Base-by-base conservation (phyloP, 371 early-diverging fungal genomes). In the Actinomortierella wolfii region DNA sequence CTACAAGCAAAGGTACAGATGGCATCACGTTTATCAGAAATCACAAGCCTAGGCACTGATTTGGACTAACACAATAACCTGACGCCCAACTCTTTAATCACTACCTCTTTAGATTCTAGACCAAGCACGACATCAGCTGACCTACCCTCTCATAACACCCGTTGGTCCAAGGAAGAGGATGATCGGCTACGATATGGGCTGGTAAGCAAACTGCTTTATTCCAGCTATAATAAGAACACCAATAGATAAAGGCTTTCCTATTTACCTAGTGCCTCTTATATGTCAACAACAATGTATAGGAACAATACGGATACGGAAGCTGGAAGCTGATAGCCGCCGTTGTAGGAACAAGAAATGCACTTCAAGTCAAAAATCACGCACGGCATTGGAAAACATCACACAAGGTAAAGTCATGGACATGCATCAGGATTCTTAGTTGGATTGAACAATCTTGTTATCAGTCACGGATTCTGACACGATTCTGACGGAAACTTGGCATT, bases 321-420 rank as follows among this genome's bases (percentile, higher is more conserved):
- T 90, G 91, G 91, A 85, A 83, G 51, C 58, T 59, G 3, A 83
- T 90, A 34, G 76, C 87, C 5, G 74, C 78, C 9, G 63, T 78
- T 24, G 77, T 90, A 20, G 73, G 76, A 18, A 86, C 87, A 17
- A 67, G 89, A 24, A 88, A 83, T 42, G 68, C 87, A 5, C 55
- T 86, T 6, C 91, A 91, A 67, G 86, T 88, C 57, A 89, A 88
- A 59, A 87, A 87, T 29, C 88, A 85, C 57, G 88, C 87, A 21
- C 77, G 88, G 39, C 88, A 91, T 67, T 68, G 87, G 53, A 57
- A 76, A 5, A 60, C 78, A 24, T 78, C 78, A 18, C 79, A 83
- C n/a, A 81, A 82, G 61, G 80, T 85, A 78, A 59, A 28, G 21
- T 15, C 28, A 17, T 49, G 20, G 25, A 39, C 15, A 26, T 52